Evolutionary conservation across 768 basidiomycete genomes (phyloP).

Genomic region (Solioccasus polychromus): DNA sequence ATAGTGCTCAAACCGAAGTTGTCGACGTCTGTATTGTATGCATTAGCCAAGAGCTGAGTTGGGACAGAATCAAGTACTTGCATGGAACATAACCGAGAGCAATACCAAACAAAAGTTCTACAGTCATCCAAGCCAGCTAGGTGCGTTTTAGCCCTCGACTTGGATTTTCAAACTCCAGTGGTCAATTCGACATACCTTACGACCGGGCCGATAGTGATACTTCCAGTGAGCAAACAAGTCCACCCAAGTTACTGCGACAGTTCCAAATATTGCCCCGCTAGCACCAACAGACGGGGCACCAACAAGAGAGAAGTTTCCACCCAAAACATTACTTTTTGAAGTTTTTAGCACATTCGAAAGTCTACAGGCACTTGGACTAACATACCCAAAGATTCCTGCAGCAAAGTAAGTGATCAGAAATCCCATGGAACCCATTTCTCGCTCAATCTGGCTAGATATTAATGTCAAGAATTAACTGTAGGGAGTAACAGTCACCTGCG

Average conservation of each 20-base stretch:
- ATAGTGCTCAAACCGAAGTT: conserved; percentile 66
- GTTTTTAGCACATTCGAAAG: conserved; percentile 2
- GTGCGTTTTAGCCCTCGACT: background rate
- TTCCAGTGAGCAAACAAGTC: conserved; percentile 93
- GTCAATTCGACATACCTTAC: conserved; percentile 50
- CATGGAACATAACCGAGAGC: conserved; percentile 83
- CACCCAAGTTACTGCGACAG: conserved; percentile 81
- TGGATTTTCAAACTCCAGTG: background rate
- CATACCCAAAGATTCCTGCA: conserved; percentile 88
- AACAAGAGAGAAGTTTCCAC: conserved; percentile 89
- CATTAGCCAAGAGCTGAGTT: conserved; percentile 10
- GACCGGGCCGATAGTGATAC: conserved; percentile 77
- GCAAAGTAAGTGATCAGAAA: conserved; percentile 87
- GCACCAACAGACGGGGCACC: conserved; percentile 90
- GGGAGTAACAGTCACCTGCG: conserved; percentile 48
- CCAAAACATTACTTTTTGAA: conserved; percentile 67
- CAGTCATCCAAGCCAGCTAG: conserved; percentile 77
- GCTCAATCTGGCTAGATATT: conserved; percentile 60
- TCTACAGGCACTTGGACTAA: background rate
- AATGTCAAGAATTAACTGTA: background rate
- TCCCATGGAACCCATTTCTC: conserved; percentile 85
- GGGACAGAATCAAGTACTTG: conserved; percentile 34
- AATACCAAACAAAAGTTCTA: conserved; percentile 85
- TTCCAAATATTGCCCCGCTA: conserved; percentile 90
- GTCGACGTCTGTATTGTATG: conserved; percentile 61